Percentiles rank a stretch among this genome's conserved stretches.
These are phyloP conservation scores for Neocatenulostroma microsporum DNA, from an alignment of 2,329 filamentous ascomycete genomes.

Conservation along the genomic window DNA sequence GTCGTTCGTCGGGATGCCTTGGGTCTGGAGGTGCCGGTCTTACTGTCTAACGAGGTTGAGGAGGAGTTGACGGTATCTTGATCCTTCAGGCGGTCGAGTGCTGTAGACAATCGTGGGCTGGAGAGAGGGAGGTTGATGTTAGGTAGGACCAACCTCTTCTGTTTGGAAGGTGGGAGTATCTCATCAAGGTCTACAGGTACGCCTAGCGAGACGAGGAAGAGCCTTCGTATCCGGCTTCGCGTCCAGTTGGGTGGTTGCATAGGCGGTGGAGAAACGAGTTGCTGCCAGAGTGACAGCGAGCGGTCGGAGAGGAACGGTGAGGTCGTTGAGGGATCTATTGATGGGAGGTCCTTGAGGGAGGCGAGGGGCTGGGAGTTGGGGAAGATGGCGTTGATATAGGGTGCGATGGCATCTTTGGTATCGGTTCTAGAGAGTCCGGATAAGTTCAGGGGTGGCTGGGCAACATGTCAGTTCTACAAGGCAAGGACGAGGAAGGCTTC, in stretches of 20 bases:
- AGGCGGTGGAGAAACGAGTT: slow-evolving; percentile 88
- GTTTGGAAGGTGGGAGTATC: slow-evolving; percentile 91
- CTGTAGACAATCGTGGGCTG: slow-evolving; percentile 28
- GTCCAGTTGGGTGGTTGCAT: slow-evolving; percentile 97
- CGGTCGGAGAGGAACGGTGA: slow-evolving; percentile 75
- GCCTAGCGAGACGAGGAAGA: slow-evolving; percentile 91
- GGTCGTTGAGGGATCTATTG: slow-evolving; percentile 22
- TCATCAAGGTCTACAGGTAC: slow-evolving; percentile 96
- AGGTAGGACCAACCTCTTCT: slow-evolving; percentile 92
- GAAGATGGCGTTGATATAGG: slow-evolving; percentile 61
- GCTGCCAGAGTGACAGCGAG: slow-evolving; percentile 88
- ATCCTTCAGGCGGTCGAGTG: slow-evolving; percentile 32
- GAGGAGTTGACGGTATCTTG: slow-evolving; percentile 20
- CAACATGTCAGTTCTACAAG: no score
- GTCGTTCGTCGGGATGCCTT: slow-evolving; percentile 27
- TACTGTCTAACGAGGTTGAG: slow-evolving; percentile 26
- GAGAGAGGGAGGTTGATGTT: slow-evolving; percentile 52
- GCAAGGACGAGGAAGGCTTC: no score
- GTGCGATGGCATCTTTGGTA: slow-evolving; percentile 52
- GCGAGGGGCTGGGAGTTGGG: slow-evolving; percentile 39
- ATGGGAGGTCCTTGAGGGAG: slow-evolving; percentile 5
- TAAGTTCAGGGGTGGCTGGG: slow-evolving; percentile 24
- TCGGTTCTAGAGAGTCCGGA: slow-evolving; percentile 43
- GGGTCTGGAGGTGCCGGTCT: slow-evolving; percentile 17
- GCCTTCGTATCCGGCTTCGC: slow-evolving; percentile 82